Percentiles rank a stretch among this genome's conserved stretches.
These are phyloP conservation scores for Inonotus hispidus DNA, from an alignment of 1,284 basidiomycete genomes.

Conservation along the genomic window DNA sequence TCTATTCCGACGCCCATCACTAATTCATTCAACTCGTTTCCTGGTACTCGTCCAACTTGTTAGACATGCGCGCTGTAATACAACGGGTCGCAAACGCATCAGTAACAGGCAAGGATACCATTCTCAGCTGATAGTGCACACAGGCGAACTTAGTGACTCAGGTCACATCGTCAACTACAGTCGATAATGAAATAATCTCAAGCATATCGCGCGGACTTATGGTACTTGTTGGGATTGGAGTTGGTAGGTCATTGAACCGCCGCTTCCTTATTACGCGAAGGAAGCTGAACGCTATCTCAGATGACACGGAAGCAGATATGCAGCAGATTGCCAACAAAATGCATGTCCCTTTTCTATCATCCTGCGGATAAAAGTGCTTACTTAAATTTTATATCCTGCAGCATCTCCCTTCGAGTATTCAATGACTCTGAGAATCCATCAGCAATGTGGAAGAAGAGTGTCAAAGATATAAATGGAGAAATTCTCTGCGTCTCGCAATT, in stretches of 20 bases:
- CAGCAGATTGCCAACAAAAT: constrained; percentile 75
- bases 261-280: constrained; percentile 15
- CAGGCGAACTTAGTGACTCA: constrained; percentile 8
- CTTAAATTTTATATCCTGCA: constrained; percentile 26
- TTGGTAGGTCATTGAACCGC: constrained; percentile 34
- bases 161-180: constrained; percentile 32
- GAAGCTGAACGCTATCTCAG: constrained; percentile 36
- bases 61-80: constrained; percentile 69
- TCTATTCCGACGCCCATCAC: background rate
- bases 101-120: constrained; percentile 49
- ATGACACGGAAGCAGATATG: constrained; percentile 73
- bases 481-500: constrained; percentile 91
- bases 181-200: constrained; percentile 68
- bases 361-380: background rate
- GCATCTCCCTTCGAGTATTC: constrained; percentile 70
- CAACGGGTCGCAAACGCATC: constrained; percentile 74
- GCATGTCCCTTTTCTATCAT: constrained; percentile 30
- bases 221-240: constrained; percentile 83
- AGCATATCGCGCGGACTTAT: constrained; percentile 79
- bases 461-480: constrained; percentile 82
- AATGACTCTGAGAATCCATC: constrained; percentile 48
- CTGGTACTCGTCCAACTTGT: background rate
- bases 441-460: constrained; percentile 76
- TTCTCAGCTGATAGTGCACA: background rate
- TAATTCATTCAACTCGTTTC: background rate